Base-by-base conservation (phyloP, 2,329 filamentous ascomycete species). In the Penicillium verrucosum region DNA sequence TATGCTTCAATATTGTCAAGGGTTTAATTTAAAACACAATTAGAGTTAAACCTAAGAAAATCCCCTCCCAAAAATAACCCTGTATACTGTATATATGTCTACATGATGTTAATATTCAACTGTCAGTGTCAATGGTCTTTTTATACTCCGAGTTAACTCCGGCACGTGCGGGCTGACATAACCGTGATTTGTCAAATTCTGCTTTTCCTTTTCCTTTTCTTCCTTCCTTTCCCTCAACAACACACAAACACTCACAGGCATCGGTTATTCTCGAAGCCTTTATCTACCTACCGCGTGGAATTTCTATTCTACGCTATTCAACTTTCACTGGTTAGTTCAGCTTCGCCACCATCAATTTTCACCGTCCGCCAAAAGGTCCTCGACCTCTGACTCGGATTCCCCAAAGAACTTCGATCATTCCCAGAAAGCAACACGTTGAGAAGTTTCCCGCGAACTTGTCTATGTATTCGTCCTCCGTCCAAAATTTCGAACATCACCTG, bases 381-480 rank as follows among this genome's bases (percentile, higher is more conserved):
- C 61, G 59, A 56, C 61, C 53, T 64, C 55, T 61, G 56, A 64
- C 59, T 62, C 62, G 65, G 59, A 56, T 60, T 61, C 55, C 44
- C 54, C 63, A 62, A 65, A 70, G 60, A 72, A 70, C 61, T 56
- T 59, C 54, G 54, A 60, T 70, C 69, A 65, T 68, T 72, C 71
- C 68, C 70, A 73, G 70, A 73, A 71, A 73, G 67, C 69, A 68
- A 67, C 64, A 65, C 57, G 68, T 65, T 64, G 63, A 65, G 64
- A 61, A 65, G 62, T 65, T 62, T 60, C 45, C 65, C 63, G 74
- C 71, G 68, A 70, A 74, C 68, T 81, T 89, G 91, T 96, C 89
- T 95, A 96, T 96, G 92, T 96, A 96, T 96, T 92, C 92, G 90
- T 89, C 90, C 90, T 89, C 89, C 87, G 85, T 85, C 86, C 86